Evolutionary conservation across 179 eudicot species (phyloP).

Genomic region (Beta corolliflora): DNA sequence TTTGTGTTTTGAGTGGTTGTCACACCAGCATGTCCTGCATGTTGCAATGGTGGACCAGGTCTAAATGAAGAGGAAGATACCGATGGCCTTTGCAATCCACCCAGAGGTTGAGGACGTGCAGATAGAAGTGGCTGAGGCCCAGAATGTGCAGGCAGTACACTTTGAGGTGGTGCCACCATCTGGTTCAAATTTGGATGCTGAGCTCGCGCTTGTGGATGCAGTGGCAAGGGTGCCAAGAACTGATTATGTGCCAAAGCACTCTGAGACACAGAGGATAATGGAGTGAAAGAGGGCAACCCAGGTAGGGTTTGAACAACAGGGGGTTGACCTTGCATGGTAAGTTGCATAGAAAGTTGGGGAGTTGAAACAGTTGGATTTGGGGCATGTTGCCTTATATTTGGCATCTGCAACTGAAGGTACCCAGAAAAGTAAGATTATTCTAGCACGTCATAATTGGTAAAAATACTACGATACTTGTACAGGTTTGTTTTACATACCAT

Average conservation of each 20-base stretch:
- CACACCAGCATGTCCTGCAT: conserved; percentile 36
- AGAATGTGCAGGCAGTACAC: conserved; percentile 35
- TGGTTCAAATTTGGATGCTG: conserved; percentile 51
- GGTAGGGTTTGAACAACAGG: conserved; percentile 42
- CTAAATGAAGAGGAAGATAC: conserved; percentile 38
- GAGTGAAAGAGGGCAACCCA: conserved; percentile 63
- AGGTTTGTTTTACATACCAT: conserved; percentile 58
- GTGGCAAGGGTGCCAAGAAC: conserved; percentile 45
- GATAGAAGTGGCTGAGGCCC: conserved; percentile 42
- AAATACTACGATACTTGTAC: neutral
- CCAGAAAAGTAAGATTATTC: neutral
- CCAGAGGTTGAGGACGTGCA: conserved; percentile 41
- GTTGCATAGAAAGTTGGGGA: conserved; percentile 45
- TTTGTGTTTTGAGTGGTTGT: conserved; percentile 31
- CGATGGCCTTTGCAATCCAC: conserved; percentile 37
- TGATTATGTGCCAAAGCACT: conserved; percentile 47
- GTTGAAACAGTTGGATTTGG: conserved; percentile 28
- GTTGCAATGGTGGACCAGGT: conserved; percentile 47
- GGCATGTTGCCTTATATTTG: conserved; percentile 57
- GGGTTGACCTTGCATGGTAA: conserved; percentile 43
- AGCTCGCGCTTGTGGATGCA: conserved; percentile 48
- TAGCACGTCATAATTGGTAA: neutral
- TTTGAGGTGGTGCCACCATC: conserved; percentile 42
- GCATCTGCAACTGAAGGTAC: conserved; percentile 68
- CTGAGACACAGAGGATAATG: conserved; percentile 47